phyloP scores from a whole-genome alignment of 2,329 filamentous ascomycete genomes.

The Herpomyces periplanetae region DNA sequence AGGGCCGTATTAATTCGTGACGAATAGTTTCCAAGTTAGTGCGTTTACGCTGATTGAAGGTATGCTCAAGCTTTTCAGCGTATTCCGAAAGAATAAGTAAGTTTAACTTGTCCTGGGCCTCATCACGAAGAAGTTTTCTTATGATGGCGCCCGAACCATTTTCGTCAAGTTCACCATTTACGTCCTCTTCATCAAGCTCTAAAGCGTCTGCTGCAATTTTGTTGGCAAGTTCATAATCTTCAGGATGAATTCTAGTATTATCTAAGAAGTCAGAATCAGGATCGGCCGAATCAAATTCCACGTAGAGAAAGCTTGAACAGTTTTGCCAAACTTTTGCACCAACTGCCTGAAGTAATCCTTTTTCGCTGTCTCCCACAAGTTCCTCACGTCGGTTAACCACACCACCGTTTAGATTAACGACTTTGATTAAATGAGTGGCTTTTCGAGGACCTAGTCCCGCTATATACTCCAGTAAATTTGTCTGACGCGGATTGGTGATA shows the following conservation, averaged over 20 bases:
- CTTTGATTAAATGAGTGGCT: slow-evolving; percentile 43
- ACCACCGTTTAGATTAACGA: slow-evolving; percentile 65
- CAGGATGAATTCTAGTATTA: slow-evolving; percentile 81
- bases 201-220: slow-evolving; percentile 95
- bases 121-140: slow-evolving; percentile 69
- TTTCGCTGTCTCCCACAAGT: slow-evolving; percentile 52
- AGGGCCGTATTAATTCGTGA: slow-evolving; percentile 59
- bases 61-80: slow-evolving; percentile 64
- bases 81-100: slow-evolving; percentile 89
- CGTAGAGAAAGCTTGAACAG: slow-evolving; percentile 71
- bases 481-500: slow-evolving; percentile 35
- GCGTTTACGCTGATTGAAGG: slow-evolving; percentile 73
- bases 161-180: slow-evolving; percentile 70
- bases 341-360: slow-evolving; percentile 34
- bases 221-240: slow-evolving; percentile 85
- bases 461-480: slow-evolving; percentile 59
- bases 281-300: slow-evolving; percentile 50
- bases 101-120: slow-evolving; percentile 74
- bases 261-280: slow-evolving; percentile 61
- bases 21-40: slow-evolving; percentile 86
- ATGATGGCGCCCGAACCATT: slow-evolving; percentile 65
- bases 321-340: slow-evolving; percentile 80
- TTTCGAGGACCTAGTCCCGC: slow-evolving; percentile 74
- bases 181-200: slow-evolving; percentile 85
- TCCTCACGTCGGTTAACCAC: slow-evolving; percentile 48